Base-by-base conservation (phyloP, 1,139 yeast species). In the Geotrichum macrosporum region DNA sequence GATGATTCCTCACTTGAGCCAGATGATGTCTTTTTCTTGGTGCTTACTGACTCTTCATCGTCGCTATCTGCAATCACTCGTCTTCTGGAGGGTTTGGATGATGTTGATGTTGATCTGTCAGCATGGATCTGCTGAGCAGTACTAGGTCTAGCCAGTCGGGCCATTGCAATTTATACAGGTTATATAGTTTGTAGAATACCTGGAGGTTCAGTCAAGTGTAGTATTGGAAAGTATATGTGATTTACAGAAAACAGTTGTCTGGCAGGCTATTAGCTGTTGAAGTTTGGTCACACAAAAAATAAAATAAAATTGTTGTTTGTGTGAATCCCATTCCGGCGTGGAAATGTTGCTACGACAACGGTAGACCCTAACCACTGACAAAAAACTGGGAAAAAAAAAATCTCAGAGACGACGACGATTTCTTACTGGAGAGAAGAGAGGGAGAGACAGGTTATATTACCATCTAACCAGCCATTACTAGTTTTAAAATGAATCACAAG, bases 401-500 rank as follows among this genome's bases (percentile, higher is more conserved):
- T n/a, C n/a, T n/a, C n/a, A n/a, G n/a, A n/a, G n/a, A n/a, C n/a
- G n/a, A n/a, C 34, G n/a, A 6, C n/a, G 34, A n/a, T 5, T n/a
- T n/a, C 8, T 15, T 15, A 15, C 13, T 18, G 22, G 4, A 16
- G 36, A 5, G 8, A 15, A n/a, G 21, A 18, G 12, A 13, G 2
- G 36, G n/a, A n/a, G n/a, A n/a, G n/a, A n/a, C n/a, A 34, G 20
- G 13, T 24, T 8, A 18, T 16, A 4, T 34, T 12, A n/a, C 18
- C 34, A 30, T 5, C 6, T 5, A n/a, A 8, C 18, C 36, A 19
- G 24, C 40, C 12, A n/a, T n/a, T n/a, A n/a, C n/a, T n/a, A n/a
- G n/a, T n/a, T n/a, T n/a, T 18, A 44, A 18, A 19, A 35, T 46
- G 41, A 45, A 39, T 20, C 49, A 46, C 38, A 32, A 41, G 38